Evolutionary conservation across 306 rosid genomes (phyloP).

Genomic region (Trifolium dubium): DNA sequence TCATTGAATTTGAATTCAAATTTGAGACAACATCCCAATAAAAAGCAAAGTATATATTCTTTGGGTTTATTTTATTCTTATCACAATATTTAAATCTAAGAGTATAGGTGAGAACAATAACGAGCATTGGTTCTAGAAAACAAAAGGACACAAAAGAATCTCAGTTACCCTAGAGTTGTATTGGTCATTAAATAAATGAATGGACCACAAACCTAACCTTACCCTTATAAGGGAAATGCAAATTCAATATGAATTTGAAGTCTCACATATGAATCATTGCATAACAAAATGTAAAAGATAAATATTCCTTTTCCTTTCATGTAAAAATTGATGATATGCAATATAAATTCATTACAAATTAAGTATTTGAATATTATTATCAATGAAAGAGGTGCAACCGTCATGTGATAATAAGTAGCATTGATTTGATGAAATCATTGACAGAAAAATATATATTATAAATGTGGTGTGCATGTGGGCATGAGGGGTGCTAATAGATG

Average conservation of each 20-base stretch:
- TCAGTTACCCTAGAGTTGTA: constrained; percentile 9
- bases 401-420: constrained; percentile 35
- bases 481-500: background rate
- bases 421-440: constrained; percentile 16
- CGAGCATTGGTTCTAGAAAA: background rate
- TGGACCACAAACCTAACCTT: background rate
- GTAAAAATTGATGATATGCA: background rate
- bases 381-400: constrained; percentile 11
- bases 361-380: background rate
- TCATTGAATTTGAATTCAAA: background rate
- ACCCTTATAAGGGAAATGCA: background rate
- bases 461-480: background rate
- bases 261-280: background rate
- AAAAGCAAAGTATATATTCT: background rate
- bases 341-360: background rate
- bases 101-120: background rate
- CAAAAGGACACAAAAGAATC: background rate
- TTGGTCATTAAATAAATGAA: background rate
- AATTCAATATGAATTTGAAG: constrained; percentile 23
- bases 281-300: background rate
- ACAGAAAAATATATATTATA: background rate
- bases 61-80: background rate
- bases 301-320: background rate
- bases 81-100: background rate
- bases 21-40: background rate